Conservation (phyloP, 2,329 filamentous ascomycete species). For the Paramyrothecium sp. region DNA sequence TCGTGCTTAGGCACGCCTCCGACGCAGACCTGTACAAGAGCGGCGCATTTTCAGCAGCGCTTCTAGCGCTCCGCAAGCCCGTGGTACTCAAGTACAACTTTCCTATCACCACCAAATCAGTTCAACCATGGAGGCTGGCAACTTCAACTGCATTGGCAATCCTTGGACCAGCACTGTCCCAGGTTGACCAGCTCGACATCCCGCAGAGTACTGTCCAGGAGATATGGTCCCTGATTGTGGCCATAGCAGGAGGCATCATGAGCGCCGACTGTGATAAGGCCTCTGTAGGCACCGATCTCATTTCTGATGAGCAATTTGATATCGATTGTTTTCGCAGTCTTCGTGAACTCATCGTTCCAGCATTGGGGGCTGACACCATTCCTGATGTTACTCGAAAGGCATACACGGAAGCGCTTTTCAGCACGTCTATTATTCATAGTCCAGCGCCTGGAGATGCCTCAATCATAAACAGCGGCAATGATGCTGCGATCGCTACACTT, state of each 20-base stretch:
- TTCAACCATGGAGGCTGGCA: constrained; percentile 76
- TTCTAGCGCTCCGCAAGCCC: constrained; percentile 67
- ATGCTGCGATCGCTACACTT: constrained; percentile 55
- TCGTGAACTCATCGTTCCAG: constrained; percentile 69
- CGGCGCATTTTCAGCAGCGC: constrained; percentile 61
- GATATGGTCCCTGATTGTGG: constrained; percentile 71
- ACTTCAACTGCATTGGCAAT: constrained; percentile 70
- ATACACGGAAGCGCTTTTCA: constrained; percentile 77
- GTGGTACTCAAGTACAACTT: constrained; percentile 82
- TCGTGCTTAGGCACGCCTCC: constrained; percentile 57
- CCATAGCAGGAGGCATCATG: constrained; percentile 67
- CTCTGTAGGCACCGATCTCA: constrained; percentile 45
- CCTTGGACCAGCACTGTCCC: constrained; percentile 62
- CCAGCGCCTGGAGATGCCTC: constrained; percentile 54
- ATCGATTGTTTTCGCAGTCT: constrained; percentile 70
- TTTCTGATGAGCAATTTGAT: constrained; percentile 77
- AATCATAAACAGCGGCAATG: constrained; percentile 45
- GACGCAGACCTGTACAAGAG: constrained; percentile 69
- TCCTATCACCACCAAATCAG: constrained; percentile 66
- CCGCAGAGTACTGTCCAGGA: constrained; percentile 44
- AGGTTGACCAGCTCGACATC: constrained; percentile 49
- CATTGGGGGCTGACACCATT: constrained; percentile 65
- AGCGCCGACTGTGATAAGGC: constrained; percentile 58
- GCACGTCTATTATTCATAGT: constrained; percentile 76
- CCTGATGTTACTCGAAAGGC: constrained; percentile 64